Evolutionary conservation across 1,139 yeast species (phyloP), one percentile per base, ranked within the genome.

Genomic region (Ogataea hybrid): DNA sequence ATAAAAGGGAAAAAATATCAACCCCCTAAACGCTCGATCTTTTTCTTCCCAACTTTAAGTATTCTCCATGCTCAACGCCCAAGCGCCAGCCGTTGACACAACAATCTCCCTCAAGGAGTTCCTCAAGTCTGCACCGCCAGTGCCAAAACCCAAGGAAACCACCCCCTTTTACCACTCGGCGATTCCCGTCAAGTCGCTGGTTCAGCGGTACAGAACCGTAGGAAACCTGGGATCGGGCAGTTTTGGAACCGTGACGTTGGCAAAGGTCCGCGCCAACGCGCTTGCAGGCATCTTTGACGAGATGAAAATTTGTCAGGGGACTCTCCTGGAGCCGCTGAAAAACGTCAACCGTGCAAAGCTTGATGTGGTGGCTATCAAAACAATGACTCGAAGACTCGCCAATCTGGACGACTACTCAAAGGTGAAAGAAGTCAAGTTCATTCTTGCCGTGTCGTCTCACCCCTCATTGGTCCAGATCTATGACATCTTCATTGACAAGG

Each of bases 291-390:
- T 50, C 18, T 22, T 35, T 15, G 51, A 49, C 10, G 55, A 56
- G 10, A 48, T 53, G 60, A 32, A 37, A 8, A n/a, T 29, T 4
- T 44, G 53, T 41, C 52, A 52, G 21, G 75, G 73, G 3, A 79
- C 85, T 0, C 61, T 82, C 49, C 56, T 82, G 58, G 73, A 75
- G 23, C 82, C 79, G 0, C 51, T 71, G 21, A 61, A 36, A 39
- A 55, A 47, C 18, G 38, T 39, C 15, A 44, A 39, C 16, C 38
- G 53, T 27, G 44, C 45, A n/a, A 43, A 47, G 3, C 38, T 62
- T 33, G 70, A 76, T 29, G 62, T 82, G 44, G 95, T 89, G 39
- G 98, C 98, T 2, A 76, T 92, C 42, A 92, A 92, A 62, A 80
- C 87, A 6, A 80, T 90, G 83, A 79, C 78, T 45, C 73, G 75